Evolutionary conservation across 1,284 basidiomycete species (phyloP), one percentile per base, ranked within the genome.

Genomic region (Pholiota adiposa): DNA sequence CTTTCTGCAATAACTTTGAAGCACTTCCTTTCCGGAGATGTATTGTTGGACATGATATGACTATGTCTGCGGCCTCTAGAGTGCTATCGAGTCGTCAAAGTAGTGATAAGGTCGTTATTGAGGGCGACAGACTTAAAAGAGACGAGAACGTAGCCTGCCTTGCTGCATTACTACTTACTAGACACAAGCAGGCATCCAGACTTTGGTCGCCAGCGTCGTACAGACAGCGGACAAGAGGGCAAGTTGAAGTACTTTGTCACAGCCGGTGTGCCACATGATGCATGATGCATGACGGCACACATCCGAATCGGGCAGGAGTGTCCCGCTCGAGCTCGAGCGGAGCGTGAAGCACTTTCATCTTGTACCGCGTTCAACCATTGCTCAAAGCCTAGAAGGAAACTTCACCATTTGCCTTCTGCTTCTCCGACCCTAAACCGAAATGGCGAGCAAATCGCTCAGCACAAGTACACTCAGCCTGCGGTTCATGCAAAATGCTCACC

Each of bases 401-500:
- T n/a, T n/a, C n/a, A n/a, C n/a, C n/a, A n/a, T n/a, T n/a, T n/a
- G n/a, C n/a, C n/a, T n/a, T n/a, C n/a, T n/a, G n/a, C n/a, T n/a
- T n/a, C n/a, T n/a, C n/a, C n/a, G n/a, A n/a, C 25, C 21, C 19
- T 31, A 14, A n/a, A n/a, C n/a, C 6, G 56, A 46, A 57, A 86
- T 85, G 84, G 75, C 80, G 16, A 75, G 76, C 43, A 88, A 87
- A 72, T 77, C 79, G 1, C 78, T 91, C 51, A 91, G 89, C 72
- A 83, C 79, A 43, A 82, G 86, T 23, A 90, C 89, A 0, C 78
- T 92, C 14, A 83, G 83, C 66, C 79, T 92, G 40, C 82, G 84
- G 4, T 92, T 92, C 70, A 92, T 92, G 90, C 88, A 90, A 73
- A 90, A 89, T 77, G 86, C 87, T 0, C 80, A 83, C 2, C 79